phyloP scores from a whole-genome alignment of 768 basidiomycete genomes.

The Jaapia argillacea region DNA sequence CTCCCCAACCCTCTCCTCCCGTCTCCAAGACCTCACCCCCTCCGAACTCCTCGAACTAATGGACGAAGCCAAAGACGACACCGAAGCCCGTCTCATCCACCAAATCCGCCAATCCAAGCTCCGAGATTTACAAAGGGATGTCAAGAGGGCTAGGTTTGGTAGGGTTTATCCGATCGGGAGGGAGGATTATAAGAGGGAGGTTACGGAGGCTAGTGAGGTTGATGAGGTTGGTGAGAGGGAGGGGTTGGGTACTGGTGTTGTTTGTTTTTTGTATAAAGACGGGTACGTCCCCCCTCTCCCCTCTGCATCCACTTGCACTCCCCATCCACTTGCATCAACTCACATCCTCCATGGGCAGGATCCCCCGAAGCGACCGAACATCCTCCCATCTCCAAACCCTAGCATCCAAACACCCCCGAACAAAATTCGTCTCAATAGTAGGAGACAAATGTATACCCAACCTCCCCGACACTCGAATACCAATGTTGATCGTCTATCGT shows the following conservation, averaged over 20 bases:
- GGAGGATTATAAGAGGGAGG: conserved; percentile 90
- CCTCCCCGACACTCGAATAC: conserved; percentile 82
- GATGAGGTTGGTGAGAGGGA: conserved; percentile 56
- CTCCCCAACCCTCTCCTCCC: conserved; percentile 59
- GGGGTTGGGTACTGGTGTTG: conserved; percentile 78
- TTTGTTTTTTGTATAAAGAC: conserved; percentile 94
- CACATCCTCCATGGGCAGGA: conserved; percentile 34
- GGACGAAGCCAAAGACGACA: conserved; percentile 69
- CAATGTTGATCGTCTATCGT: conserved; percentile 88
- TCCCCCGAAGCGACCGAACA: conserved; percentile 73
- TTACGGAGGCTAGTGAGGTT: conserved; percentile 83
- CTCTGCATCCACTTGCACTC: neutral
- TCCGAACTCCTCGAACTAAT: conserved; percentile 57
- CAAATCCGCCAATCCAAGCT: conserved; percentile 55
- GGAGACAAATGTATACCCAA: conserved; percentile 95
- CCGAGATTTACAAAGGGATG: conserved; percentile 46
- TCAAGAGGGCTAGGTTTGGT: conserved; percentile 67
- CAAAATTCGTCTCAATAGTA: conserved; percentile 94
- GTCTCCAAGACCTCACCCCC: conserved; percentile 52
- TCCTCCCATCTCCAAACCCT: conserved; percentile 59
- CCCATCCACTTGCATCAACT: conserved; percentile 1
- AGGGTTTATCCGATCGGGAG: conserved; percentile 80
- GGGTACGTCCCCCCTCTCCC: conserved; percentile 43
- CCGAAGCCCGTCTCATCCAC: conserved; percentile 64
- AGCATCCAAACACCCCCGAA: conserved; percentile 76